Conservation (phyloP, 1,284 basidiomycete genomes). For the Rhodotorula mucilaginosa region DNA sequence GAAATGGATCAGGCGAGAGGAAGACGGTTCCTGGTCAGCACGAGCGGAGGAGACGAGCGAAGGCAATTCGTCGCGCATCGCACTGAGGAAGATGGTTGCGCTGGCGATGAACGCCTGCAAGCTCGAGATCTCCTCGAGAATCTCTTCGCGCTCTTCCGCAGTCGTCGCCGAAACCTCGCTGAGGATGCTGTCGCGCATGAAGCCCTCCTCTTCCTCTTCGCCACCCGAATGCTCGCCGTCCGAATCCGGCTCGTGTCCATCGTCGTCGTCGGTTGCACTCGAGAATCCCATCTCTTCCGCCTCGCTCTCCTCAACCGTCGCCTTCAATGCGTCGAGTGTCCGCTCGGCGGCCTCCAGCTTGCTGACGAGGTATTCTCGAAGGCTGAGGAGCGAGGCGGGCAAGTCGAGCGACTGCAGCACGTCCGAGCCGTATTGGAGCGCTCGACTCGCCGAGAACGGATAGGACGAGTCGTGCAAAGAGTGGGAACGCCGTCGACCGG, state of each 20-base stretch:
- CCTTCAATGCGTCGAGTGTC: constrained; percentile 12
- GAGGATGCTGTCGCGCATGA: neutral
- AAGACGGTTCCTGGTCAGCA: neutral
- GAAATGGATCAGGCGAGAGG: constrained; percentile 18
- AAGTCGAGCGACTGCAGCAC: constrained; percentile 36
- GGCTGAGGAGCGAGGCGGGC: constrained; percentile 13
- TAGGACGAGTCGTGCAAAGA: constrained; percentile 12
- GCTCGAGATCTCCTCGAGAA: constrained; percentile 24
- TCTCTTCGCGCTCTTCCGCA: constrained; percentile 2
- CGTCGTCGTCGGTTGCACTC: constrained; percentile 7
- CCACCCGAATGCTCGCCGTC: neutral
- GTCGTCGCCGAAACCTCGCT: neutral
- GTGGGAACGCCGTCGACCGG: constrained; percentile 15
- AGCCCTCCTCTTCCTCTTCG: neutral
- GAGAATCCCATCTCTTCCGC: neutral
- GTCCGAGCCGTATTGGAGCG: constrained; percentile 24
- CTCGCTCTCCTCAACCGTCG: constrained; percentile 18
- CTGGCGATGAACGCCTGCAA: constrained; percentile 27
- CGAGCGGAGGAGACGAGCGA: constrained; percentile 15
- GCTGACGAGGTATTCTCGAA: constrained; percentile 25
- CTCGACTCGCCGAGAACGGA: neutral
- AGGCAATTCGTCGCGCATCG: constrained; percentile 31
- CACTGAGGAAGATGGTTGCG: constrained; percentile 32
- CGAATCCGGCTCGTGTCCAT: neutral
- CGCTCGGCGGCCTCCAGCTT: constrained; percentile 30